Conservation (phyloP, 495 filamentous ascomycete genomes). For the Neurospora sp. region DNA sequence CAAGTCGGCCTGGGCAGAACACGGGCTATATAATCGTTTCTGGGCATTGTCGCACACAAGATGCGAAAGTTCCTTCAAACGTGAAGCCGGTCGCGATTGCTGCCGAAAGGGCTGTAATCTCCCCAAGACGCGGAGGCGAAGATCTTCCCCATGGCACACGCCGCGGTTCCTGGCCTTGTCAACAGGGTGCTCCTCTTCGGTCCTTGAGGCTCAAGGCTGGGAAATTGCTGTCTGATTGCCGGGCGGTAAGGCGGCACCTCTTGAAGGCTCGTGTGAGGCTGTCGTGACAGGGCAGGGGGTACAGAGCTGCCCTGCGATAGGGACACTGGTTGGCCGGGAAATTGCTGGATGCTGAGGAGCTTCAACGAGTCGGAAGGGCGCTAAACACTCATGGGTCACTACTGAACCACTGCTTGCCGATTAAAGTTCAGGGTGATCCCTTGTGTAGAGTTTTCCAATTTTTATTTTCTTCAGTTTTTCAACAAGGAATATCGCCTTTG, state of each 20-base stretch:
- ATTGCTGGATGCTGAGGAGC: not conserved
- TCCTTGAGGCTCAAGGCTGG: not conserved
- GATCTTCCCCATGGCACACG: not conserved
- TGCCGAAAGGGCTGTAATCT: not conserved
- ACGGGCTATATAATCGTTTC: slow-evolving; percentile 15
- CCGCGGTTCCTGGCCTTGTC: not conserved
- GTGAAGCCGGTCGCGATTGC: not conserved
- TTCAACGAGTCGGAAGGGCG: not conserved
- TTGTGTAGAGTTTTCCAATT: not conserved
- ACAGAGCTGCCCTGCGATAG: not conserved
- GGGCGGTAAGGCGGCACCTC: not conserved
- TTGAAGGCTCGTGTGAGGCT: not conserved
- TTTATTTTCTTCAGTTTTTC: not conserved
- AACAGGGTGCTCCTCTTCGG: not conserved
- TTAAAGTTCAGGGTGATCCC: not conserved
- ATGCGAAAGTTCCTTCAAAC: not conserved
- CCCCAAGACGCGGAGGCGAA: not conserved
- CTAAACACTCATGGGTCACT: not conserved
- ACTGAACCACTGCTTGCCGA: not conserved
- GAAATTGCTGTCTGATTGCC: not conserved
- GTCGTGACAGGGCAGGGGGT: not conserved
- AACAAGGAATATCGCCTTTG: not conserved
- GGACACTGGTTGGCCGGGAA: not conserved
- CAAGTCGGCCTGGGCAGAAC: slow-evolving; percentile 15
- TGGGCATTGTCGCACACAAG: slow-evolving; percentile 20